Conservation (phyloP, 192 early-diverging fungal genomes). For the Coemansia sp. region DNA sequence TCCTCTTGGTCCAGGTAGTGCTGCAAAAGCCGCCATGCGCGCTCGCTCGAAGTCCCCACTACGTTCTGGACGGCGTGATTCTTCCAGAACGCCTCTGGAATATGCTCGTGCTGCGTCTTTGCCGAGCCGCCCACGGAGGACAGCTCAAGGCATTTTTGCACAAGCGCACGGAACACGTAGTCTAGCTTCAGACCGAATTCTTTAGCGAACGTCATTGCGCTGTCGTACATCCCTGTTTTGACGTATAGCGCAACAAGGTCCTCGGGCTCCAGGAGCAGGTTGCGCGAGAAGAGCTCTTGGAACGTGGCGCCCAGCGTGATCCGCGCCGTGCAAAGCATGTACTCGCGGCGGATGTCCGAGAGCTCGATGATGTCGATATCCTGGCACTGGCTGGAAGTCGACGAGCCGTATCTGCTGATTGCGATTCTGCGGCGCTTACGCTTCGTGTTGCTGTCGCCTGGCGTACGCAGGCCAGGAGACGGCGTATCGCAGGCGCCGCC, state of each 20-base stretch:
- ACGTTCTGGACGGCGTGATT: constrained; percentile 16
- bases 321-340: constrained; percentile 44
- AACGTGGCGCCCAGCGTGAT: constrained; percentile 33
- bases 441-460: constrained; percentile 6
- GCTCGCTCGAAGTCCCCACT: constrained; percentile 27
- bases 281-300: constrained; percentile 40
- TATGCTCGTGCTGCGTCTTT: constrained; percentile 17
- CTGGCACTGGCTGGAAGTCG: constrained; percentile 20
- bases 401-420: constrained; percentile 30
- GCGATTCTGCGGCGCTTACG: constrained; percentile 41
- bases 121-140: constrained; percentile 1
- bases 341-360: constrained; percentile 48
- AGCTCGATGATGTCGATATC: constrained; percentile 48
- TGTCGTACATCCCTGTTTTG: constrained; percentile 49
- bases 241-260: constrained; percentile 46
- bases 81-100: constrained; percentile 39
- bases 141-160: constrained; percentile 34
- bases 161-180: constrained; percentile 29
- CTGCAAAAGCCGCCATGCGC: constrained; percentile 49
- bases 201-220: constrained; percentile 33
- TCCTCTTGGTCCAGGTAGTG: constrained; percentile 35
- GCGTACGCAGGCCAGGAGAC: too few species aligned
- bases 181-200: constrained; percentile 31
- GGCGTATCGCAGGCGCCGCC: too few species aligned
- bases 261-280: constrained; percentile 41